Evolutionary conservation across 1,139 yeast species (phyloP).

Genomic region (Blastobotrys serpentis): DNA sequence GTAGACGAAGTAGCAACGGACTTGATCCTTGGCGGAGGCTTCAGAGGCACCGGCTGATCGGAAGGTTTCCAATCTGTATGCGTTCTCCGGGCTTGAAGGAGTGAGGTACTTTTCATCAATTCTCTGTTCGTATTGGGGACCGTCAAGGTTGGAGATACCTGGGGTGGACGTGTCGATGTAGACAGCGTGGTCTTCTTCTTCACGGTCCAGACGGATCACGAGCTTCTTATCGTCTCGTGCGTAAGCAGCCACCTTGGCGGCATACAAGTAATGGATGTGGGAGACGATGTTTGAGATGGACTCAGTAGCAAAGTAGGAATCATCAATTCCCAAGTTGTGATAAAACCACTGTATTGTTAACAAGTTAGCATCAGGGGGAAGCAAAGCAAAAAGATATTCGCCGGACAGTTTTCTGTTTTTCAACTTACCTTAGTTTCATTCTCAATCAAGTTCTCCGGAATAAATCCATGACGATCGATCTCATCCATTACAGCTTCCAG

Average conservation of each 20-base stretch:
- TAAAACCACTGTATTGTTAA: constrained; percentile 65
- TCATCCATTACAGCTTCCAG: constrained; percentile 78
- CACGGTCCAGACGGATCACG: constrained; percentile 70
- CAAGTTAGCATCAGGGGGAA: background rate
- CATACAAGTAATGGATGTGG: constrained; percentile 80
- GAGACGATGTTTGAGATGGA: constrained; percentile 76
- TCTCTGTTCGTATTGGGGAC: constrained; percentile 47
- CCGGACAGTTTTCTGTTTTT: background rate
- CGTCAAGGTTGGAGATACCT: constrained; percentile 40
- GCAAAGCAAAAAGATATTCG: background rate
- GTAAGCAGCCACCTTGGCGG: constrained; percentile 89
- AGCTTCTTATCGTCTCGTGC: constrained; percentile 57
- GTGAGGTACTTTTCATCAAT: constrained; percentile 82
- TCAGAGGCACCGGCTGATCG: constrained; percentile 48
- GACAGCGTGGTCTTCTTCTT: constrained; percentile 83
- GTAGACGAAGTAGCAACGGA: constrained; percentile 84
- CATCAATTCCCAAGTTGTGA: constrained; percentile 84
- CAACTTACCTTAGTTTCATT: constrained; percentile 58
- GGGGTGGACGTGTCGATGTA: constrained; percentile 72
- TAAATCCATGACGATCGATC: constrained; percentile 79
- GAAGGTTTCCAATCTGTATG: constrained; percentile 81
- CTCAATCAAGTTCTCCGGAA: constrained; percentile 85
- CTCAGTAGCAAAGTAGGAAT: constrained; percentile 83
- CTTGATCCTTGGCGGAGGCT: constrained; percentile 45
- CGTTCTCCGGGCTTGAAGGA: constrained; percentile 48